phyloP scores from a whole-genome alignment of 2,329 filamentous ascomycete species.

The Fusarium verticillioides region DNA sequence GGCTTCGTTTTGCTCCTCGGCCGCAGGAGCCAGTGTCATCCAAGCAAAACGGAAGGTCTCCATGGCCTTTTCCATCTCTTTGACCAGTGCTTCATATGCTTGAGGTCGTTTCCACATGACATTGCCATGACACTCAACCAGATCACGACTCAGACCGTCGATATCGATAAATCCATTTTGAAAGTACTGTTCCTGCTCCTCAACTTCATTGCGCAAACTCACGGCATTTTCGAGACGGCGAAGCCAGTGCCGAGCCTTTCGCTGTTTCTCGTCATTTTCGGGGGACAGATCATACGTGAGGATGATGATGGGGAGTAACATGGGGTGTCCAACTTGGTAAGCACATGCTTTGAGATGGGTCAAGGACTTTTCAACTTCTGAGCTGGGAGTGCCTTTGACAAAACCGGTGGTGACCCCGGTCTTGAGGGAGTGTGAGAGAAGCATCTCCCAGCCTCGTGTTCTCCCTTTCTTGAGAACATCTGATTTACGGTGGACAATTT shows the following conservation, averaged over 20 bases:
- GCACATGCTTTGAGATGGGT: slow-evolving; percentile 62
- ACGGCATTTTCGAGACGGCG: slow-evolving; percentile 70
- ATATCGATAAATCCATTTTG: slow-evolving; percentile 64
- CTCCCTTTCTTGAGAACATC: slow-evolving; percentile 72
- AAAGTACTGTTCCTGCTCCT: slow-evolving; percentile 65
- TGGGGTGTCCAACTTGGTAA: slow-evolving; percentile 64
- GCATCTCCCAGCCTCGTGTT: slow-evolving; percentile 73
- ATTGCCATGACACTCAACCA: slow-evolving; percentile 72
- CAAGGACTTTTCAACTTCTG: slow-evolving; percentile 63
- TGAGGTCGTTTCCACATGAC: slow-evolving; percentile 72
- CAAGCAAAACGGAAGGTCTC: slow-evolving; percentile 52
- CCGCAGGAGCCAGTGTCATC: slow-evolving; percentile 28
- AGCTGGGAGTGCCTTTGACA: slow-evolving; percentile 69
- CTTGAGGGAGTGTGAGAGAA: slow-evolving; percentile 67
- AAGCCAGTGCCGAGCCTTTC: slow-evolving; percentile 71
- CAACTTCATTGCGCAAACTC: slow-evolving; percentile 69
- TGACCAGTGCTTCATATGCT: slow-evolving; percentile 66
- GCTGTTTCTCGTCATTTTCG: slow-evolving; percentile 69
- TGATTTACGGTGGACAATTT: slow-evolving; percentile 73
- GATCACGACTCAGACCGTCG: slow-evolving; percentile 68
- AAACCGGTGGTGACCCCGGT: slow-evolving; percentile 68
- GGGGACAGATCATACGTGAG: slow-evolving; percentile 67
- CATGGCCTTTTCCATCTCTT: slow-evolving; percentile 62
- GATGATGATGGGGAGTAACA: slow-evolving; percentile 69
- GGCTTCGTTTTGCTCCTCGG: slow-evolving; percentile 34